Base-by-base conservation (phyloP, 2,329 filamentous ascomycete genomes). In the Drechslerella coelobrocha region DNA sequence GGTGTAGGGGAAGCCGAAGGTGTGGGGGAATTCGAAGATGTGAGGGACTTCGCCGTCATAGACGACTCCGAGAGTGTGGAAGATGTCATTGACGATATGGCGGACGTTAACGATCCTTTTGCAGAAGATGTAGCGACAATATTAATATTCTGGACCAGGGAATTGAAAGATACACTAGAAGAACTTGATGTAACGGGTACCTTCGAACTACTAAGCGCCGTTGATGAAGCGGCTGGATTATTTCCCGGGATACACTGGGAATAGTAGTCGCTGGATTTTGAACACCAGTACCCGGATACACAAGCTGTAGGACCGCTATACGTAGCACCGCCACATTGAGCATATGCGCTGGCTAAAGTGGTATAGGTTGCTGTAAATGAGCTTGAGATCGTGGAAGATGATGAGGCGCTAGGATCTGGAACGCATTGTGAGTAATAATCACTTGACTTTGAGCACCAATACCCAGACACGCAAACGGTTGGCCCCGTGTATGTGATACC, bases 381-480 rank as follows among this genome's bases (percentile, higher is more conserved):
- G 6, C 6, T 6, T 31, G 29, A 31, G 12, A 12, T 12, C 6
- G 29, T 31, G 29, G 29, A 31, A 31, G 29, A 31, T 12, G 29
- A 31, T 31, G 29, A 31, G 29, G 52, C 24, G 8, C 8, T 41
- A 4, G 51, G 47, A 26, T 39, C 37, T 8, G 61, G 61, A 19
- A 47, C 27, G 24, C 62, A 68, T n/a, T 68, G 62, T 1, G 53
- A 68, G 23, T 68, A 68, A 21, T 60, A 68, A 7, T 50, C 47
- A 23, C 54, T 45, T n/a, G 27, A 45, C 8, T 45, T 17, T 1
- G 41, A 26, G 19, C 62, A 68, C 19, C 47, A 41, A 34, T 57
- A 68, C 1, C 54, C 62, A 17, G 39, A 14, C n/a, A 9, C 14
- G 19, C 62, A 68, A 6, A 2, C 14, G 7, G 47, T 68, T 7